These are phyloP conservation scores for Sugiyamaella japonica DNA, from an alignment of 1,139 yeast genomes.

Conservation along the genomic window DNA sequence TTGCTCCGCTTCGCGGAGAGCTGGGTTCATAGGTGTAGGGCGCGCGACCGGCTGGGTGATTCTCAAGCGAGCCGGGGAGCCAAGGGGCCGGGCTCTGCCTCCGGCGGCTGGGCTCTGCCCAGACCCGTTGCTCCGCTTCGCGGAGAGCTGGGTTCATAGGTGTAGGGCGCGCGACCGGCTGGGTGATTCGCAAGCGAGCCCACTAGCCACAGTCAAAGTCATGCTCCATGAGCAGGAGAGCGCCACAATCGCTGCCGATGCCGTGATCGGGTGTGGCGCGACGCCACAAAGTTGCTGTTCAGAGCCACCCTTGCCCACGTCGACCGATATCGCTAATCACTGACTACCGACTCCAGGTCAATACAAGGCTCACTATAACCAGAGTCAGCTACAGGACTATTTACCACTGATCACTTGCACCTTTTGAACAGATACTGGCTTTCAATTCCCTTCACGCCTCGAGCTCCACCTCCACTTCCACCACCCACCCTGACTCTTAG, in stretches of 20 bases:
- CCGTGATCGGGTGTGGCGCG: not conserved
- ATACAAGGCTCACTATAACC: no score
- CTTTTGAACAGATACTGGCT: not conserved
- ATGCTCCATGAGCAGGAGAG: not conserved
- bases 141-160: no score
- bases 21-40: no score
- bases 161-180: no score
- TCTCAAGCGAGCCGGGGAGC: no score
- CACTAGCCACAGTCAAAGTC: not conserved
- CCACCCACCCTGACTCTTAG: not conserved
- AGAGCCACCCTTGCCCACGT: not conserved
- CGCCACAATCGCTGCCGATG: slow-evolving; percentile 1
- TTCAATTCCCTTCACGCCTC: not conserved
- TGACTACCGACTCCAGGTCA: no score
- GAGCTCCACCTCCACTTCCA: not conserved
- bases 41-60: no score
- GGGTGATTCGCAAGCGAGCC: no score
- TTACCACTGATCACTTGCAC: no score
- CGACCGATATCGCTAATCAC: not conserved
- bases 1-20: no score
- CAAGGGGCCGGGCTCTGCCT: not conserved
- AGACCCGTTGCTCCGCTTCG: not conserved
- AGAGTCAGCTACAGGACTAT: no score
- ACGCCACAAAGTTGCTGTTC: not conserved
- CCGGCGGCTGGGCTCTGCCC: no score